Base-by-base conservation (phyloP, 1,139 yeast species). In the Scheffersomyces illinoinensis region DNA sequence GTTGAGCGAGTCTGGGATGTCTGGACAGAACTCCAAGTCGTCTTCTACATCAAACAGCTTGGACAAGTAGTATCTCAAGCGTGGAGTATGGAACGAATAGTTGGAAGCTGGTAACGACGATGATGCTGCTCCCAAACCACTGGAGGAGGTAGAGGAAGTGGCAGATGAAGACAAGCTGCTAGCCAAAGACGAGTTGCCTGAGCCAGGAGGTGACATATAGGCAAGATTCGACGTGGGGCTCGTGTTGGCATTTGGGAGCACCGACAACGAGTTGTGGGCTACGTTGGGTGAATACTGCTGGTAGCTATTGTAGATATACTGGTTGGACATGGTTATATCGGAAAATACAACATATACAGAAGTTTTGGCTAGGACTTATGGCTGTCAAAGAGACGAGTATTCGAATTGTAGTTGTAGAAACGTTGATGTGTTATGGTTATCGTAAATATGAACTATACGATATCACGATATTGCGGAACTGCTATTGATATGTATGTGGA, bases 11-110 rank as follows among this genome's bases (percentile, higher is more conserved):
- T 65, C 69, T 53, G 73, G 81, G 58, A 78, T 85, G 62, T 86
- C 89, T 0, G 90, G 90, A 64, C 90, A 86, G 66, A 86, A 87
- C 70, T 86, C 90, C 69, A 86, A 68, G 68, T 87, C 91, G 68
- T 87, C 91, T 68, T 87, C 90, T 19, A 82, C 69, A 62, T 86
- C 90, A 72, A 87, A 86, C 48, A 88, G 85, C 66, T 86, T 86
- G 39, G 88, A 84, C 56, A 80, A 71, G 67, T 79, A 80, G 65
- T 79, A 80, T 65, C 84, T 74, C 62, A 79, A 75, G 54, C 83
- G 68, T 3, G 84, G 83, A 50, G 77, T 78, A 59, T 78, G 82
- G 64, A 76, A 76, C 43, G 78, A 74, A 62, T 78, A 78, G 59
- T 67, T 71, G 46, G 77, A 68, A 8, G 56, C 54, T 56, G 52